Conservation (phyloP, 2,329 filamentous ascomycete genomes). For the Didymella keratinophila region DNA sequence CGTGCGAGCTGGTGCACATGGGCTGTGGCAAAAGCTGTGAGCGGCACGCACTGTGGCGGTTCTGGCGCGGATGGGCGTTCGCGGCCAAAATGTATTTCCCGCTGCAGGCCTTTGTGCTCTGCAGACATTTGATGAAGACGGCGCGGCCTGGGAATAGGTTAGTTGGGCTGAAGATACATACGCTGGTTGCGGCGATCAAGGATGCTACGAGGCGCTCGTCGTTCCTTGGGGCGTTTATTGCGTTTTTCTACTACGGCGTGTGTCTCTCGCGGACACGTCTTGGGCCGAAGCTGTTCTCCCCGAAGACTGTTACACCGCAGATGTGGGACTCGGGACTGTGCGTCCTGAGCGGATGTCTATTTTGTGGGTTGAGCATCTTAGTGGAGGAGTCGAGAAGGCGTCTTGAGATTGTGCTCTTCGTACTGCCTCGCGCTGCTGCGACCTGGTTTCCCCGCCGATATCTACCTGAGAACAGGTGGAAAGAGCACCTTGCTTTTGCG, state of each 20-base stretch:
- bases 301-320: slow-evolving; percentile 59
- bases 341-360: slow-evolving; percentile 72
- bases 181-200: slow-evolving; percentile 60
- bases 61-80: slow-evolving; percentile 74
- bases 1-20: slow-evolving; percentile 86
- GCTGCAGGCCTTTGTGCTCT: slow-evolving; percentile 63
- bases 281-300: slow-evolving; percentile 73
- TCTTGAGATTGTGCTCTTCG: slow-evolving; percentile 81
- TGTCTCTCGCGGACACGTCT: slow-evolving; percentile 78
- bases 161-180: slow-evolving; percentile 26
- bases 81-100: slow-evolving; percentile 80
- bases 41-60: slow-evolving; percentile 72
- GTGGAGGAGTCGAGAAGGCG: slow-evolving; percentile 71
- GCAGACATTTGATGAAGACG: slow-evolving; percentile 21
- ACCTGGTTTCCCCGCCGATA: slow-evolving; percentile 78
- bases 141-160: slow-evolving; percentile 29
- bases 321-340: slow-evolving; percentile 71
- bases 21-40: slow-evolving; percentile 77
- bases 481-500: slow-evolving; percentile 42
- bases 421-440: slow-evolving; percentile 78
- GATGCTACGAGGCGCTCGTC: slow-evolving; percentile 75
- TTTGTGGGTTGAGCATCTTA: slow-evolving; percentile 85
- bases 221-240: slow-evolving; percentile 80
- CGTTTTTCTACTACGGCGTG: slow-evolving; percentile 84
- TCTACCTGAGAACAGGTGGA: slow-evolving; percentile 40